These are phyloP conservation scores for Penicillium lividum DNA, from an alignment of 495 filamentous ascomycete genomes.

Conservation along the genomic window DNA sequence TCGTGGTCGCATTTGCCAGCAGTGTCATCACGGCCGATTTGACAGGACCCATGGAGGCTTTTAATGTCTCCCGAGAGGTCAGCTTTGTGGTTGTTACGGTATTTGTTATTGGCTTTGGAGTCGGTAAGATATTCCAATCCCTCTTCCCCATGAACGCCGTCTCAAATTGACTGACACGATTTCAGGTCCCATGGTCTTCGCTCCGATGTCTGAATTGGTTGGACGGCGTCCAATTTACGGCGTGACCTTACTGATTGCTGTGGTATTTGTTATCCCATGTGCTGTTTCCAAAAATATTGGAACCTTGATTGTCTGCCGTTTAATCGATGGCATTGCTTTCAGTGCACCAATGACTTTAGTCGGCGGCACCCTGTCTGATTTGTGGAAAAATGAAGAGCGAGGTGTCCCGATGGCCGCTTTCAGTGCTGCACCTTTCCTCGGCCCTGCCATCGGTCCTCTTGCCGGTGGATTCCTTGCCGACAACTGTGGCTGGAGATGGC, in stretches of 20 bases:
- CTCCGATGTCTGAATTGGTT: slow-evolving; percentile 71
- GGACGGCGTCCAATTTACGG: slow-evolving; percentile 68
- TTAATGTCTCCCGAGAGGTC: slow-evolving; percentile 65
- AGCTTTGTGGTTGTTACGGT: slow-evolving; percentile 66
- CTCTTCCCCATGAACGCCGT: background rate
- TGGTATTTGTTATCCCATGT: slow-evolving; percentile 77
- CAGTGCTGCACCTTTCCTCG: slow-evolving; percentile 75
- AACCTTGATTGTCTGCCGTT: slow-evolving; percentile 70
- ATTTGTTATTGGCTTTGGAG: slow-evolving; percentile 78
- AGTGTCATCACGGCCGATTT: slow-evolving; percentile 69
- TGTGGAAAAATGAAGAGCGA: slow-evolving; percentile 79
- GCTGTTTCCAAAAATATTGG: slow-evolving; percentile 72
- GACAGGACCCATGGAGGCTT: slow-evolving; percentile 56
- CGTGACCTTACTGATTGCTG: slow-evolving; percentile 57
- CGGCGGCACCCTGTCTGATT: slow-evolving; percentile 76
- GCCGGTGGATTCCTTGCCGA: slow-evolving; percentile 74
- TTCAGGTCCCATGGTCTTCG: slow-evolving; percentile 74
- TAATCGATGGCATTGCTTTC: slow-evolving; percentile 79
- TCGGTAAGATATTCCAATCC: slow-evolving; percentile 49
- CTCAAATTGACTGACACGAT: slow-evolving; percentile 17
- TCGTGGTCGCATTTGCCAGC: slow-evolving; percentile 65
- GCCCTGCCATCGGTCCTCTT: slow-evolving; percentile 72
- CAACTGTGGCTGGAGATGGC: slow-evolving; percentile 74
- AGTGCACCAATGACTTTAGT: slow-evolving; percentile 83
- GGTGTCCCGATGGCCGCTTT: slow-evolving; percentile 88